These are phyloP conservation scores for Rhododendron williamsianum DNA, from an alignment of 148 eudicot genomes.

Conservation along the genomic window DNA sequence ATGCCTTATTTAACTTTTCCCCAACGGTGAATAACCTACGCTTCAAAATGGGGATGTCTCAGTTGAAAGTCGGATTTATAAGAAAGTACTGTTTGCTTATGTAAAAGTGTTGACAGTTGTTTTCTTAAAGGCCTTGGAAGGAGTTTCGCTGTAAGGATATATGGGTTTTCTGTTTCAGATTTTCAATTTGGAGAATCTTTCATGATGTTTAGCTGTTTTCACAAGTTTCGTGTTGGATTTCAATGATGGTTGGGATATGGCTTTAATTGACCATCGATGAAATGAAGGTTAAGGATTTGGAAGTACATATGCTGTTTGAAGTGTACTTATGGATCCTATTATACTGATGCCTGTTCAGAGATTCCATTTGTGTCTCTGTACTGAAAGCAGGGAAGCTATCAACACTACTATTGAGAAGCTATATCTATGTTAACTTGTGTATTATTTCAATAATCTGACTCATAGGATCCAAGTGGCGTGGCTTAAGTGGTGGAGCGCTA, in stretches of 20 bases:
- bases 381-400: neutral
- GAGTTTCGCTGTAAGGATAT: neutral
- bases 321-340: neutral
- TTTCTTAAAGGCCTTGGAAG: neutral
- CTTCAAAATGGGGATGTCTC: neutral
- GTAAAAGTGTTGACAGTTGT: neutral
- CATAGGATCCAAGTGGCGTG: no score
- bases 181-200: neutral
- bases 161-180: neutral
- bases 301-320: slow-evolving; percentile 1
- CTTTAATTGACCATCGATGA: neutral
- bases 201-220: neutral
- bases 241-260: neutral
- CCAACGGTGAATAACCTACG: neutral
- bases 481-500: no score
- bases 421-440: neutral
- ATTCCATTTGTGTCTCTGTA: slow-evolving; percentile 3
- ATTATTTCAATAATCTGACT: neutral
- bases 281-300: neutral
- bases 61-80: neutral
- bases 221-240: neutral
- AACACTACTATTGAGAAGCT: neutral
- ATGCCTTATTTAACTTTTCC: neutral
- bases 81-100: neutral
- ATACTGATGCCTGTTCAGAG: neutral